Evolutionary conservation across 441 rosid species (phyloP).

Genomic region (Hypseocharis bilobata): DNA sequence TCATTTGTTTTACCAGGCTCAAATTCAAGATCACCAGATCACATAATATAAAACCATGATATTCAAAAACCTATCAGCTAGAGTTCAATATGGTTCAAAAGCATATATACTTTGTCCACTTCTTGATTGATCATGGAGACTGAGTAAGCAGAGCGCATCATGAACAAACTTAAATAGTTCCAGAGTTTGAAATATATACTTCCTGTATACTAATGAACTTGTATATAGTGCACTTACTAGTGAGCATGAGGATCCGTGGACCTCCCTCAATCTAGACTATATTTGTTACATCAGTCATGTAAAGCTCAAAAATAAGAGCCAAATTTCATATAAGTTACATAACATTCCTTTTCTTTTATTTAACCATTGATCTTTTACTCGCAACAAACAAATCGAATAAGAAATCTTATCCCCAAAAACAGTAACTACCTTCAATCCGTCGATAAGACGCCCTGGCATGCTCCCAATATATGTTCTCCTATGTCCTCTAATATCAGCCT

Average conservation of each 20-base stretch:
- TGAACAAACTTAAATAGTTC: too few relatives aligned
- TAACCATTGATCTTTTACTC: too few relatives aligned
- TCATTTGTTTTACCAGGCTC: constrained; percentile 9
- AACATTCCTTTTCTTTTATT: neutral
- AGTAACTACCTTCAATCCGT: constrained; percentile 71
- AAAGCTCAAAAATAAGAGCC: too few relatives aligned
- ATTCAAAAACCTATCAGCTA: neutral
- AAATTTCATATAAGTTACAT: neutral
- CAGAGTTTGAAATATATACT: too few relatives aligned
- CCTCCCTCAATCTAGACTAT: too few relatives aligned
- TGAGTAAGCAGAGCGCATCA: too few relatives aligned
- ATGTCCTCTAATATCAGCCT: constrained; percentile 98
- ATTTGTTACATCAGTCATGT: too few relatives aligned
- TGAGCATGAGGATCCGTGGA: too few relatives aligned
- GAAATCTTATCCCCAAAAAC: neutral
- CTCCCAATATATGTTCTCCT: constrained; percentile 97
- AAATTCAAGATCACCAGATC: constrained; percentile 1
- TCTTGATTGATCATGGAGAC: too few relatives aligned
- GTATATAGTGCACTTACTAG: too few relatives aligned
- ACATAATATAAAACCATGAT: constrained; percentile 1
- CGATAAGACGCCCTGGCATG: constrained; percentile 99
- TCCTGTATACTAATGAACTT: too few relatives aligned
- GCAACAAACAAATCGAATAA: neutral
- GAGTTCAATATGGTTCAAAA: neutral
- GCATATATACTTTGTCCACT: neutral